Evolutionary conservation across 495 filamentous ascomycete species (phyloP).

Genomic region (Hypoxylon cercidicola): DNA sequence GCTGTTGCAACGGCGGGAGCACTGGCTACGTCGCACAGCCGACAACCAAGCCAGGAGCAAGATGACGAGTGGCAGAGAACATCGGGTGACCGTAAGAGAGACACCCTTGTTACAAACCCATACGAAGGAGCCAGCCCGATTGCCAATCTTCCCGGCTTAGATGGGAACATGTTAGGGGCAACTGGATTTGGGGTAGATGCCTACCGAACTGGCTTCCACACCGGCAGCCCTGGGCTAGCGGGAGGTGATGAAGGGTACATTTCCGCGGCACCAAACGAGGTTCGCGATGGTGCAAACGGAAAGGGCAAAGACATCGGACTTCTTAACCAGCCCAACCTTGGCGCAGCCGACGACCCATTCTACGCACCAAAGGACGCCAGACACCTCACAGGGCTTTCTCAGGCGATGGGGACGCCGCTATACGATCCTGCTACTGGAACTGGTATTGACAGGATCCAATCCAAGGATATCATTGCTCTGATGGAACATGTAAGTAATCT

Average conservation of each 20-base stretch:
- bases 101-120: constrained; percentile 66
- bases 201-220: constrained; percentile 56
- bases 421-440: constrained; percentile 91
- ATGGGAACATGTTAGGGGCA: constrained; percentile 56
- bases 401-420: constrained; percentile 85
- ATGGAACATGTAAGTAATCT: constrained; percentile 86
- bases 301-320: constrained; percentile 69
- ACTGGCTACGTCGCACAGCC: constrained; percentile 55
- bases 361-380: constrained; percentile 69
- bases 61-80: constrained; percentile 67
- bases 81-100: constrained; percentile 64
- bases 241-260: constrained; percentile 87
- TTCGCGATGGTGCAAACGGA: constrained; percentile 62
- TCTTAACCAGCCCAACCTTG: constrained; percentile 64
- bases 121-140: constrained; percentile 67
- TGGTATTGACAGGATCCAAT: constrained; percentile 92
- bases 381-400: constrained; percentile 88
- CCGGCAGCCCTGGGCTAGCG: constrained; percentile 61
- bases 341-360: constrained; percentile 67
- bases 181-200: constrained; percentile 47
- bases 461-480: constrained; percentile 94
- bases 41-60: constrained; percentile 60
- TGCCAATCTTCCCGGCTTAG: constrained; percentile 61
- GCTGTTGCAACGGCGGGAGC: constrained; percentile 57
- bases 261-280: constrained; percentile 79